Evolutionary conservation across 2,329 filamentous ascomycete genomes (phyloP).

Genomic region (Phyllosticta capitalensis): DNA sequence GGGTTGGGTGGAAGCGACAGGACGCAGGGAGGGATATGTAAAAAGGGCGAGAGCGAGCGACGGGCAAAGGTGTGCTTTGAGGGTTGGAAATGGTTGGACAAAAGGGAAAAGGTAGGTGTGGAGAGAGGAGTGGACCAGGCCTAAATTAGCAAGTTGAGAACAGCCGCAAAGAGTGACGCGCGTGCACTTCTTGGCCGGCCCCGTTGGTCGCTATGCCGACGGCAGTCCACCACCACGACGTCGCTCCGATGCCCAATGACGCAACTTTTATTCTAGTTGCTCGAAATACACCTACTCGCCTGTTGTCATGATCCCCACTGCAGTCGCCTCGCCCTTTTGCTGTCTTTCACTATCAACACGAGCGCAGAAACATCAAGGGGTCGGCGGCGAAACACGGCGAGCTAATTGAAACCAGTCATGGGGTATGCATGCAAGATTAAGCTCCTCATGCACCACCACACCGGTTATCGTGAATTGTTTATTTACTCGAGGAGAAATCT

Average conservation of each 20-base stretch:
- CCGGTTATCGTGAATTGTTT: too few species aligned
- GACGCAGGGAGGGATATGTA: not conserved
- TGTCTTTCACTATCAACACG: too few species aligned
- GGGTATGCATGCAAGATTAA: too few species aligned
- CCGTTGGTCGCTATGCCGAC: not conserved
- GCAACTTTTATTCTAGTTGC: too few species aligned
- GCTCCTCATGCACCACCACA: too few species aligned
- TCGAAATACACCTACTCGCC: too few species aligned
- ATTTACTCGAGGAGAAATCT: constrained; percentile 59
- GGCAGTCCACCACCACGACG: too few species aligned
- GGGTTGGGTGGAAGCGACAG: not conserved
- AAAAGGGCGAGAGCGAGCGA: constrained; percentile 6
- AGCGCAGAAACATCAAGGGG: too few species aligned
- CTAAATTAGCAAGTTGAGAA: constrained; percentile 7
- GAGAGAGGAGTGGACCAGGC: constrained; percentile 1
- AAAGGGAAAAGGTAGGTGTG: constrained; percentile 7
- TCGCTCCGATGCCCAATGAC: not conserved
- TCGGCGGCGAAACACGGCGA: too few species aligned
- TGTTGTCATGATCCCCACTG: too few species aligned
- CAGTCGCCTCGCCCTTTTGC: too few species aligned
- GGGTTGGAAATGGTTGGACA: not conserved
- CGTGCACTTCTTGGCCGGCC: too few species aligned
- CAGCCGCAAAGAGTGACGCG: not conserved
- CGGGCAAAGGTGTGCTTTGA: not conserved
- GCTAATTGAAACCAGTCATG: not conserved